These are phyloP conservation scores for Botrytis byssoidea DNA, from an alignment of 2,329 filamentous ascomycete species.

Conservation along the genomic window DNA sequence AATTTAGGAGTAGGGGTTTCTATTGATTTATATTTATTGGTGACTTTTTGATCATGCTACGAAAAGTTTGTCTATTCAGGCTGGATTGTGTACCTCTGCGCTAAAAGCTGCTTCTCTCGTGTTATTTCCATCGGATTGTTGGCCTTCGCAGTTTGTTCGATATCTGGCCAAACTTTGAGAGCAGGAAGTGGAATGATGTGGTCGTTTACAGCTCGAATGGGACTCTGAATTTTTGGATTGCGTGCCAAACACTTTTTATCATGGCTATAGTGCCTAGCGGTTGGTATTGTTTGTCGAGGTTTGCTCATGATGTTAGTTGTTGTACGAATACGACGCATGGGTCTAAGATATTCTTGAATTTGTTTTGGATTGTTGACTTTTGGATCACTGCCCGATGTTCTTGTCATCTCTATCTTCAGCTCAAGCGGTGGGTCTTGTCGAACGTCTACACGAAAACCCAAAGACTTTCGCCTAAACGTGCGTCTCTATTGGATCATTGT, in stretches of 20 bases:
- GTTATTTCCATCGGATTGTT: not conserved
- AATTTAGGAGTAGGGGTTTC: slow-evolving; percentile 35
- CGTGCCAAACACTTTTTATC: not conserved
- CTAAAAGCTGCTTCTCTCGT: not conserved
- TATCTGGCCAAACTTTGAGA: not conserved
- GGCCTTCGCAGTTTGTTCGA: not conserved
- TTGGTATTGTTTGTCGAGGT: no score
- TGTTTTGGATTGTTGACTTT: not conserved
- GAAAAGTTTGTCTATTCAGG: not conserved
- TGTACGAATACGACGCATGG: not conserved
- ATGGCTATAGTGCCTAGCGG: not conserved
- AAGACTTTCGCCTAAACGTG: no score
- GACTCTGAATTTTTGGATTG: no score
- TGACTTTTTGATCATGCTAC: not conserved
- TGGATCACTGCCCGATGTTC: no score
- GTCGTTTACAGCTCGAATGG: not conserved
- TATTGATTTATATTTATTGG: not conserved
- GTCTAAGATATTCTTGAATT: not conserved
- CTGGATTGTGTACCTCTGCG: not conserved
- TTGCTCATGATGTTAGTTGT: not conserved
- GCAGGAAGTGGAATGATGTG: not conserved
- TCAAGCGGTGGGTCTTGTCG: not conserved
- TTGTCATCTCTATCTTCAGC: not conserved
- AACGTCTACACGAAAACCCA: no score
- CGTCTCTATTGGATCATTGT: no score